Base-by-base conservation (phyloP, 2,329 filamentous ascomycete genomes). In the Penicillium sp. region DNA sequence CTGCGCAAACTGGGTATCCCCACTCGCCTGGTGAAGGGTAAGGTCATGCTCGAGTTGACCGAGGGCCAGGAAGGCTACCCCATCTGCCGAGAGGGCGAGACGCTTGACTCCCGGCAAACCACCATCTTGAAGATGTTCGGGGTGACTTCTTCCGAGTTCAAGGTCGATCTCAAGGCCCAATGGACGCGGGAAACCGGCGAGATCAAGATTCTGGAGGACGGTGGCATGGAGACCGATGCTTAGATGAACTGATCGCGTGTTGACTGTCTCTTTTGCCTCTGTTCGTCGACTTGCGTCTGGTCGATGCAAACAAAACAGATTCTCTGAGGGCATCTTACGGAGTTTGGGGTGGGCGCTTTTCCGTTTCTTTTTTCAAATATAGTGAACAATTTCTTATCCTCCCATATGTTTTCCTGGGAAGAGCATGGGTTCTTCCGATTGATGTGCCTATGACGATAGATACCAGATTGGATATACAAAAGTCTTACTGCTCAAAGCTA, bases 81-180 rank as follows among this genome's bases (percentile, higher is more conserved):
- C 10, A 87, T 99, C 51, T 98, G 94, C 80, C 87, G 87, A 70
- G 88, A 92, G 76, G 95, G 94, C 11, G 87, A 97, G 73, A 83
- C 87, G 46, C 79, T 99, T 66, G 93, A 97, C 77, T 93, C 90
- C 66, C 85, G 94, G 69, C 95, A 99, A 83, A 97, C 95, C 58
- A 89, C 92, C 64, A 80, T 99, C 72, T 78, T 99, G 77, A 98
- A 98, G 85, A 83, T 96, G 70, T 98, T 99, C 78, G 89, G 92
- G 54, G 86, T 97, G 58, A 91, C 90, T 63, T 86, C 95, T 78
- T 91, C 92, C 59, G 92, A 98, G 80, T 99, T 99, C 81, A 88
- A 84, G 75, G 87, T 99, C 59, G 84, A 87, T 70, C 79, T 96
- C 65, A 80, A 90, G 75, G 93, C 92, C 72, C 89, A 83, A 33